These are phyloP conservation scores for Raddia guianensis DNA, from an alignment of 176 grass and related monocot species.

Conservation along the genomic window DNA sequence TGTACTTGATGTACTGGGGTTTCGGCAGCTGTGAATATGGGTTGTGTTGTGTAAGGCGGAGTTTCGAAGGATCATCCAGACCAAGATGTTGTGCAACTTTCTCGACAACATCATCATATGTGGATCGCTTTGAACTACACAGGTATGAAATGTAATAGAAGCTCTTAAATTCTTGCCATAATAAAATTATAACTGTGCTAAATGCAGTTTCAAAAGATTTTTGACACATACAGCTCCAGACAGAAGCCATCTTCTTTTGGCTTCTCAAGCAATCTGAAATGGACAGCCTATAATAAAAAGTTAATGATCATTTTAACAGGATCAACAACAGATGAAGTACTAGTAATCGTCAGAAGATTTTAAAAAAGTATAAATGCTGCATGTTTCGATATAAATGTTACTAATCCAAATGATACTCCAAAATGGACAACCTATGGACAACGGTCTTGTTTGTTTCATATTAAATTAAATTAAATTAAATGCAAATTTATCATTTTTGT, in stretches of 20 bases:
- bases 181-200: neutral
- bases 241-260: slow-evolving; percentile 71
- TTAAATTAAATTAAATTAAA: no score
- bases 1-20: slow-evolving; percentile 71
- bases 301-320: neutral
- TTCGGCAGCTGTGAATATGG: slow-evolving; percentile 60
- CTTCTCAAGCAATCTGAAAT: slow-evolving; percentile 67
- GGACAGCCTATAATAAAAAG: slow-evolving; percentile 54
- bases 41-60: slow-evolving; percentile 74
- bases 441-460: neutral
- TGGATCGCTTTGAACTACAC: slow-evolving; percentile 64
- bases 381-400: slow-evolving; percentile 1
- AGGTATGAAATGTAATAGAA: slow-evolving; percentile 19
- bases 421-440: slow-evolving; percentile 62
- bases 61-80: slow-evolving; percentile 74
- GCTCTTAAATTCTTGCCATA: slow-evolving; percentile 8
- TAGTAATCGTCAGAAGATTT: slow-evolving; percentile 8
- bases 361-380: neutral
- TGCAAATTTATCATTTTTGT: no score
- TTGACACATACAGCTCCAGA: slow-evolving; percentile 67
- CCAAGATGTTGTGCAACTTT: slow-evolving; percentile 69
- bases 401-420: slow-evolving; percentile 1
- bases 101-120: slow-evolving; percentile 87
- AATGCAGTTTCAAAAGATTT: slow-evolving; percentile 24
- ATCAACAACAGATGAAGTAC: neutral